Evolutionary conservation across 2,329 filamentous ascomycete genomes (phyloP).

Genomic region (Penicillium nordicum): DNA sequence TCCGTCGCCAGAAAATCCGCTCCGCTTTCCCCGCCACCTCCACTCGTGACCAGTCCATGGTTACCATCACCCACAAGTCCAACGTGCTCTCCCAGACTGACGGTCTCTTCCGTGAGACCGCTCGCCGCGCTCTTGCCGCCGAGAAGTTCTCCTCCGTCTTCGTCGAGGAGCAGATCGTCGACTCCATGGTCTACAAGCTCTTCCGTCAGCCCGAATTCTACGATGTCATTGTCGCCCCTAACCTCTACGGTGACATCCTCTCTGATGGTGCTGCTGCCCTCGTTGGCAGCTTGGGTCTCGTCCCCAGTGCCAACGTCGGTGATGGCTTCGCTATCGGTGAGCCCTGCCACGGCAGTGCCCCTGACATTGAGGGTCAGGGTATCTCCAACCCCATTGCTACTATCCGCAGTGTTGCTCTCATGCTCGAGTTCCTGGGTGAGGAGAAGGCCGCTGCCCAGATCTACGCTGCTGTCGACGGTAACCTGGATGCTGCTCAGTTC

Average conservation of each 20-base stretch:
- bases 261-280: slow-evolving; percentile 93
- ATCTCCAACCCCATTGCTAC: slow-evolving; percentile 98
- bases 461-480: slow-evolving; percentile 86
- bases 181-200: slow-evolving; percentile 99
- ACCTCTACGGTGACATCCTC: slow-evolving; percentile 95
- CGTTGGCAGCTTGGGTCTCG: slow-evolving; percentile 85
- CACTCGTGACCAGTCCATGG: slow-evolving; percentile 64
- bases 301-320: slow-evolving; percentile 92
- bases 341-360: slow-evolving; percentile 93
- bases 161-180: slow-evolving; percentile 96
- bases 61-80: slow-evolving; percentile 97
- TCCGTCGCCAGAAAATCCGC: slow-evolving; percentile 78
- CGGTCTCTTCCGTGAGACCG: slow-evolving; percentile 83
- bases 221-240: slow-evolving; percentile 96
- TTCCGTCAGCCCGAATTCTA: slow-evolving; percentile 94
- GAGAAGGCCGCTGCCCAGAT: slow-evolving; percentile 83
- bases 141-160: slow-evolving; percentile 61
- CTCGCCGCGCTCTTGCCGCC: slow-evolving; percentile 67
- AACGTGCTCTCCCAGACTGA: slow-evolving; percentile 97
- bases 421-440: slow-evolving; percentile 94
- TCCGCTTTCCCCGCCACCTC: slow-evolving; percentile 49
- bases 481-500: slow-evolving; percentile 76
- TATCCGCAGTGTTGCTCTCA: slow-evolving; percentile 81
- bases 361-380: slow-evolving; percentile 87
- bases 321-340: slow-evolving; percentile 94